Base-by-base conservation (phyloP, 306 rosid genomes). In the Lathyrus aphaca region DNA sequence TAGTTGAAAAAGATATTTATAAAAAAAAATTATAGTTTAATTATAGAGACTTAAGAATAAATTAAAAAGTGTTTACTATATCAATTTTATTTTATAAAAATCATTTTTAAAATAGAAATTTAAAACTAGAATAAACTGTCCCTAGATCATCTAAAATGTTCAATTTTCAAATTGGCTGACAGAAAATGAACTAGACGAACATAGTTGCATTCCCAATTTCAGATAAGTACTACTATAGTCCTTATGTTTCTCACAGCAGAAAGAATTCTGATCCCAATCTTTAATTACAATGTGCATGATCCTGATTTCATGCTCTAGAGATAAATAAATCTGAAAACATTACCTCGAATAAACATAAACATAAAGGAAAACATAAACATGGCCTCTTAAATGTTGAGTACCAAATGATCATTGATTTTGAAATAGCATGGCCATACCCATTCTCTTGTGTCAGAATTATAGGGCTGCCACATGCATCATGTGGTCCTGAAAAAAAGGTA, bases 391-490 rank as follows among this genome's bases (percentile, higher is more conserved):
- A 66, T 74, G 67, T 12, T 57, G 55, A 53, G 73, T 68, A 8
- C 54, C 66, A 48, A 66, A 55, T 72, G 74, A 64, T 50, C 60
- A 72, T 59, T 67, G 75, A 19, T 61, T 68, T 11, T 44, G 50
- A 27, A 51, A 49, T 30, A 57, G 73, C 60, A 15, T 79, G 82
- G 75, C 62, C 70, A 60, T 64, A 11, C 74, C n/a, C 56, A 59
- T 59, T 60, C 59, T 61, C 17, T 42, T 38, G 71, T 79, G 83
- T 73, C 72, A 79, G 76, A 51, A 62, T 53, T 51, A 44, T 21
- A 73, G 17, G 42, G 13, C 10, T 35, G 39, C 68, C 82, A 82
- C 80, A 82, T 77, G 86, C 51, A 44, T 69, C 75, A 69, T 74
- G 82, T 78, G 75, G 69, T 78, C 74, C 82, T 70, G 38, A 5